A percentile compares a stretch with the other conserved stretches of the same genome.
Evolutionary conservation across 2,329 filamentous ascomycete genomes (phyloP).

Genomic region (Pseudodiploospora longispora): DNA sequence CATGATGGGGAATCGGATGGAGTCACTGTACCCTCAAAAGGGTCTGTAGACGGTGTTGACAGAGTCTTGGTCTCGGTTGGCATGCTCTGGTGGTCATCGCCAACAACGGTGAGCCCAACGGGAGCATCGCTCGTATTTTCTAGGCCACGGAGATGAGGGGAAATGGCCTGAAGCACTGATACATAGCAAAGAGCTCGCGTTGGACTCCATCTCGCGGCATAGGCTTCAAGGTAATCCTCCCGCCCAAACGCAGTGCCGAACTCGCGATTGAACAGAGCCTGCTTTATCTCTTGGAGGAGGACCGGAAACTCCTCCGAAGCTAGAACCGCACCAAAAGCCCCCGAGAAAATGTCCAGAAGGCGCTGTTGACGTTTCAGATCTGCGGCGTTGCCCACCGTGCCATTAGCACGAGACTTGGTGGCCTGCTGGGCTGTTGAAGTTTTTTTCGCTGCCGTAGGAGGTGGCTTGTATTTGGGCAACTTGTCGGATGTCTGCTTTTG

Average conservation of each 20-base stretch:
- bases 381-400: slow-evolving; percentile 9
- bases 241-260: slow-evolving; percentile 72
- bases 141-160: neutral
- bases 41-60: neutral
- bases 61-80: neutral
- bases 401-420: neutral
- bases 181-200: slow-evolving; percentile 76
- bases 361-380: slow-evolving; percentile 46
- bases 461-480: no score
- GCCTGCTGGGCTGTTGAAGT: neutral
- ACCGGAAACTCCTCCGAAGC: slow-evolving; percentile 38
- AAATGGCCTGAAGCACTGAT: slow-evolving; percentile 37
- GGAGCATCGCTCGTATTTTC: neutral
- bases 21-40: neutral
- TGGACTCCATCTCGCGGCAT: slow-evolving; percentile 86
- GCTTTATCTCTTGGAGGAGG: slow-evolving; percentile 73
- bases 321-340: slow-evolving; percentile 50
- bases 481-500: no score
- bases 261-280: slow-evolving; percentile 76
- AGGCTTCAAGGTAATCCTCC: slow-evolving; percentile 65
- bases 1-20: neutral
- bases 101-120: no score
- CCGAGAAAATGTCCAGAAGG: slow-evolving; percentile 64
- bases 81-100: slow-evolving; percentile 4
- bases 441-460: neutral